Conservation (phyloP, 1,284 basidiomycete species). For the Microbotryum silenes-acaulis region DNA sequence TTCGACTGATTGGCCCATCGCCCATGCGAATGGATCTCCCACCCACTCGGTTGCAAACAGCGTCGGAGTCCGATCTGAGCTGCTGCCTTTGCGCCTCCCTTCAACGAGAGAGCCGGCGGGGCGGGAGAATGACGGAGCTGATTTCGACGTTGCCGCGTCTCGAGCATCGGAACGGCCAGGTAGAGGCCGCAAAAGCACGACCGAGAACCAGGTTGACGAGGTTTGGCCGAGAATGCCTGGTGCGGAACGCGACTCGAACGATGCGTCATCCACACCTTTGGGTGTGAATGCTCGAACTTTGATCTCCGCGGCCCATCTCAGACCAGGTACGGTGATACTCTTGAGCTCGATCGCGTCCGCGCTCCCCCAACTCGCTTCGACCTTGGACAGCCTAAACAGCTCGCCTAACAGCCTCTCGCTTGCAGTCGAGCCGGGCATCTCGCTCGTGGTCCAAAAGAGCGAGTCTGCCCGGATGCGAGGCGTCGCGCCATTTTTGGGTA, state of each 20-base stretch:
- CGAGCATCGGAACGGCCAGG: neutral
- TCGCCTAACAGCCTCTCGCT: neutral
- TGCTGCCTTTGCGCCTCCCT: neutral
- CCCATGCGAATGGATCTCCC: neutral
- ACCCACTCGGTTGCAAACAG: neutral
- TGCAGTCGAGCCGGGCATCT: slow-evolving; percentile 2
- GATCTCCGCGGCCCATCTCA: slow-evolving; percentile 9
- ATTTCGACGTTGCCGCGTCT: neutral
- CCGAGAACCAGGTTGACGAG: neutral
- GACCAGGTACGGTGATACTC: neutral
- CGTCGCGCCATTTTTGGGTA: neutral
- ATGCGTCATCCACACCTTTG: neutral
- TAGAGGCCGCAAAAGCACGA: slow-evolving; percentile 10
- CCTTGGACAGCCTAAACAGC: neutral
- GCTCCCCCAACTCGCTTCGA: slow-evolving; percentile 2
- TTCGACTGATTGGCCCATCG: too few relatives aligned
- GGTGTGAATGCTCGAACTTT: slow-evolving; percentile 5
- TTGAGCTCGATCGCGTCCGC: slow-evolving; percentile 10
- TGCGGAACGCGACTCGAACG: neutral
- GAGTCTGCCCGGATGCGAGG: neutral
- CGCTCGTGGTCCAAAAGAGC: slow-evolving; percentile 1
- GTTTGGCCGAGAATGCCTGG: neutral
- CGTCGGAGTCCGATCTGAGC: slow-evolving; percentile 18
- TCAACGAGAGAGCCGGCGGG: neutral
- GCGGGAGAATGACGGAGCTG: neutral